Percentiles rank a stretch among this genome's conserved stretches.
phyloP scores from a whole-genome alignment of 441 rosid species.

The Croton laevigatus region DNA sequence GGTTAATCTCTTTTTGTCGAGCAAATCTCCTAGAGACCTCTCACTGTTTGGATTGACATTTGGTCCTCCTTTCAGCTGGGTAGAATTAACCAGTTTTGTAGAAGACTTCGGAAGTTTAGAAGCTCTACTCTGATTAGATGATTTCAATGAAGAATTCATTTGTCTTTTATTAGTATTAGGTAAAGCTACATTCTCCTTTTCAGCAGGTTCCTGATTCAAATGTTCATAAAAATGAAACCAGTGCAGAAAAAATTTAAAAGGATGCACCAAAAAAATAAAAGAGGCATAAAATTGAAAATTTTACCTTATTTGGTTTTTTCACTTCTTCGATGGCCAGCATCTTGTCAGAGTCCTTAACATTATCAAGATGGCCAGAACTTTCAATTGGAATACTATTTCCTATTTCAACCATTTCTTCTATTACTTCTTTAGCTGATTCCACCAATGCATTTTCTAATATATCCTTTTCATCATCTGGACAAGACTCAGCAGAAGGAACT shows the following conservation, averaged over 20 bases:
- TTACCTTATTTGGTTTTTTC: constrained; percentile 42
- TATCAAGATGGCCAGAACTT: constrained; percentile 26
- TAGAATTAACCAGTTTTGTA: constrained; percentile 32
- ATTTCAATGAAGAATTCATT: constrained; percentile 30
- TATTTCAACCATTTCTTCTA: constrained; percentile 18
- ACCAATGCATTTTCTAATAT: constrained; percentile 14
- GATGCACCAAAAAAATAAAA: background rate
- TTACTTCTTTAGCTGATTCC: constrained; percentile 23
- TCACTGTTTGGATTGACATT: constrained; percentile 24
- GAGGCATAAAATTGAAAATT: constrained; percentile 1
- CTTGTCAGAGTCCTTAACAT: constrained; percentile 16
- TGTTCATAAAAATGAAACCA: constrained; percentile 15
- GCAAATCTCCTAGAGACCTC: constrained; percentile 28
- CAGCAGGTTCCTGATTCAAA: constrained; percentile 37
- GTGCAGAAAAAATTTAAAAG: constrained; percentile 7
- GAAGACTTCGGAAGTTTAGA: constrained; percentile 35
- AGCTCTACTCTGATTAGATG: constrained; percentile 28
- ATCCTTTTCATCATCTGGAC: constrained; percentile 16
- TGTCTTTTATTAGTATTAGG: constrained; percentile 36
- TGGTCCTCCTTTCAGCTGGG: constrained; percentile 32
- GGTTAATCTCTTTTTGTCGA: constrained; percentile 40
- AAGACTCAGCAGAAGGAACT: constrained; percentile 17
- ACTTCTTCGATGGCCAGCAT: constrained; percentile 26
- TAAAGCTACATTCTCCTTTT: constrained; percentile 32
- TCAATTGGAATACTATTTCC: constrained; percentile 26